These are phyloP conservation scores for Ogataea glucozyma DNA, from an alignment of 805 yeast genomes.

Conservation along the genomic window DNA sequence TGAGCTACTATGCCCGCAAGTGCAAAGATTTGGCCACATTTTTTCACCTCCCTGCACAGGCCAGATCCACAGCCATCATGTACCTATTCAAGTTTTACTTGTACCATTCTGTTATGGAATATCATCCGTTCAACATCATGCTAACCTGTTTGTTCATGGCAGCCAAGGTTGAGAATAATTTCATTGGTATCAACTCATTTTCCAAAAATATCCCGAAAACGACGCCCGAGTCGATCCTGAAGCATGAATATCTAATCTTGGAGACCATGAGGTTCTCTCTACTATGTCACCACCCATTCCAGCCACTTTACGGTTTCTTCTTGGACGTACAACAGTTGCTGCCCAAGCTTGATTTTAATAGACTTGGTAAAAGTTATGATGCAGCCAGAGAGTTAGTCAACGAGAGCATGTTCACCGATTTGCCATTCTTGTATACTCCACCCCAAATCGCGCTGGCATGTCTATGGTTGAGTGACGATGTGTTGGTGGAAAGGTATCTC, in stretches of 20 bases:
- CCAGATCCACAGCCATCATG: slow-evolving; percentile 80
- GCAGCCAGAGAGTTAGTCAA: slow-evolving; percentile 63
- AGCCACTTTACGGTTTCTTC: slow-evolving; percentile 92
- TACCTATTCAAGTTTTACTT: slow-evolving; percentile 82
- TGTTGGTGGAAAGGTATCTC: slow-evolving; percentile 65
- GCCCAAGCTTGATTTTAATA: slow-evolving; percentile 50
- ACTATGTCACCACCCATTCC: slow-evolving; percentile 83
- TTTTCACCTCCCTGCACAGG: slow-evolving; percentile 85
- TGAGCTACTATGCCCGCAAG: slow-evolving; percentile 71
- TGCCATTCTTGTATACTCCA: slow-evolving; percentile 77
- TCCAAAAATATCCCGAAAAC: slow-evolving; percentile 69
- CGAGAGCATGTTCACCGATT: slow-evolving; percentile 76
- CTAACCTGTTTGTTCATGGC: slow-evolving; percentile 85
- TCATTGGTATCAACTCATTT: slow-evolving; percentile 81
- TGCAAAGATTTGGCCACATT: slow-evolving; percentile 68
- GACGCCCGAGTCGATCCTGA: slow-evolving; percentile 64
- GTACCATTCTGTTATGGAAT: slow-evolving; percentile 78
- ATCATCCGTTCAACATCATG: slow-evolving; percentile 81
- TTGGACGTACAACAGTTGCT: slow-evolving; percentile 76
- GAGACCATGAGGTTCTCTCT: slow-evolving; percentile 77
- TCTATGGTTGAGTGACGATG: slow-evolving; percentile 64
- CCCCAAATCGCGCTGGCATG: slow-evolving; percentile 95
- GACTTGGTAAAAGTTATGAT: slow-evolving; percentile 71
- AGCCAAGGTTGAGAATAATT: slow-evolving; percentile 89
- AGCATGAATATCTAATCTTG: slow-evolving; percentile 75